phyloP scores from a whole-genome alignment of 306 rosid genomes.

The Acmispon strigosus region DNA sequence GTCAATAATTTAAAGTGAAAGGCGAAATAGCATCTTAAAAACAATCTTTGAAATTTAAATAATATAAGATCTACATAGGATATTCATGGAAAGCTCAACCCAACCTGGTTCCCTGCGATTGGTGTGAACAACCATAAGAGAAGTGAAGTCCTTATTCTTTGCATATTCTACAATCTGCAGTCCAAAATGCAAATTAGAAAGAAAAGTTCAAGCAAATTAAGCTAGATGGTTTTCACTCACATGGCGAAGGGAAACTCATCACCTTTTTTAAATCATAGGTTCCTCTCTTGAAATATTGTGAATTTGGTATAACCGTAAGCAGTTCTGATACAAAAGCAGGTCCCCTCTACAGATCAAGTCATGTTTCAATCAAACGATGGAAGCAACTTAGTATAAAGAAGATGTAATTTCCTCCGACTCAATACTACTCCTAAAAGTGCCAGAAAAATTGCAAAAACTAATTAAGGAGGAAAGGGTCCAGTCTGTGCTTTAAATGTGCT shows the following conservation, averaged over 20 bases:
- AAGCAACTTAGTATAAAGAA: neutral
- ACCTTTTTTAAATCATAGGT: constrained; percentile 94
- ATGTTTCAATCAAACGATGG: constrained; percentile 12
- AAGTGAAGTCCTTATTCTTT: constrained; percentile 79
- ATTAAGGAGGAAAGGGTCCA: neutral
- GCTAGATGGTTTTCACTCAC: neutral
- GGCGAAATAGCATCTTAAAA: neutral
- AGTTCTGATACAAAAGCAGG: constrained; percentile 82
- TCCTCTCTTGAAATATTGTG: constrained; percentile 86
- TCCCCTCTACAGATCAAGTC: constrained; percentile 64
- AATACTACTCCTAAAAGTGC: neutral
- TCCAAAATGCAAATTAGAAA: constrained; percentile 10
- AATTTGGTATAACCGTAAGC: constrained; percentile 77
- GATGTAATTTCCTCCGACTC: neutral
- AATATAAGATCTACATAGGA: too few species aligned
- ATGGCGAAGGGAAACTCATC: neutral
- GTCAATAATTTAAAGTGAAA: neutral
- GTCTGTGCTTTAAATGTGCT: neutral
- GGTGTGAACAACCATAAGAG: constrained; percentile 84
- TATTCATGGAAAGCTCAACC: constrained; percentile 18
- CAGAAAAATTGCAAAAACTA: neutral
- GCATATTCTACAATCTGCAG: constrained; percentile 90
- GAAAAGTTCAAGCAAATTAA: neutral
- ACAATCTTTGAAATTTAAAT: neutral
- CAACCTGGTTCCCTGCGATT: constrained; percentile 89